Conservation (phyloP, 1,284 basidiomycete species). For the Omphalotus olearius region DNA sequence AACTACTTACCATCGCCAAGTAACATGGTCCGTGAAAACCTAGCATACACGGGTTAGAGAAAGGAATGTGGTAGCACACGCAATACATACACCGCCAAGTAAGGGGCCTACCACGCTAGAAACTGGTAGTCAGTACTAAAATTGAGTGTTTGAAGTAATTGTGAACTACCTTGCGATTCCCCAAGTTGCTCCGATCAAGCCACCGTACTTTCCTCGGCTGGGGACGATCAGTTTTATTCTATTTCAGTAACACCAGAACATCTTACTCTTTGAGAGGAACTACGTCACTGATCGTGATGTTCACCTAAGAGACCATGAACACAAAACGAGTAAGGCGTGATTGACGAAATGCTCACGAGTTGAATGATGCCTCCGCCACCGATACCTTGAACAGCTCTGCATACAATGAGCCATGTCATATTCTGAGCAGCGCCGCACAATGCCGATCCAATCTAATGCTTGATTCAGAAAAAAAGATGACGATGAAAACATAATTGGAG, state of each 20-base stretch:
- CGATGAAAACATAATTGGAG: neutral
- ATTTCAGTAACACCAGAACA: neutral
- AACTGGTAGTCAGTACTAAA: conserved; percentile 7
- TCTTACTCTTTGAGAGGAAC: conserved; percentile 70
- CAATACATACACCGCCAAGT: conserved; percentile 53
- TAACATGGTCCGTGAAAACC: conserved; percentile 67
- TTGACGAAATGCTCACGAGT: conserved; percentile 27
- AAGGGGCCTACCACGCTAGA: conserved; percentile 71
- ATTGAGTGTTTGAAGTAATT: neutral
- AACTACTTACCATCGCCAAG: conserved; percentile 64
- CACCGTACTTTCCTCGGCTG: conserved; percentile 74
- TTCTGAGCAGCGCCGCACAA: conserved; percentile 79
- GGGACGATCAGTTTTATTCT: conserved; percentile 5
- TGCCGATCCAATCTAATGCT: conserved; percentile 64
- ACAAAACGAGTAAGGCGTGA: neutral
- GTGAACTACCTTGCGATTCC: conserved; percentile 59
- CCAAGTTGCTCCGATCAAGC: conserved; percentile 75
- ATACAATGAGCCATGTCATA: conserved; percentile 73
- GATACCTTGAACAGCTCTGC: conserved; percentile 78
- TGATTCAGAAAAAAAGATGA: neutral
- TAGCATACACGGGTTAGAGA: conserved; percentile 19
- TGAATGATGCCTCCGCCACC: conserved; percentile 77
- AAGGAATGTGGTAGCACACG: neutral
- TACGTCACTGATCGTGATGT: conserved; percentile 81
- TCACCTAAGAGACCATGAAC: conserved; percentile 27